Conservation (phyloP, 2,329 filamentous ascomycete genomes). For the Allantophomopsis lycopodina region DNA sequence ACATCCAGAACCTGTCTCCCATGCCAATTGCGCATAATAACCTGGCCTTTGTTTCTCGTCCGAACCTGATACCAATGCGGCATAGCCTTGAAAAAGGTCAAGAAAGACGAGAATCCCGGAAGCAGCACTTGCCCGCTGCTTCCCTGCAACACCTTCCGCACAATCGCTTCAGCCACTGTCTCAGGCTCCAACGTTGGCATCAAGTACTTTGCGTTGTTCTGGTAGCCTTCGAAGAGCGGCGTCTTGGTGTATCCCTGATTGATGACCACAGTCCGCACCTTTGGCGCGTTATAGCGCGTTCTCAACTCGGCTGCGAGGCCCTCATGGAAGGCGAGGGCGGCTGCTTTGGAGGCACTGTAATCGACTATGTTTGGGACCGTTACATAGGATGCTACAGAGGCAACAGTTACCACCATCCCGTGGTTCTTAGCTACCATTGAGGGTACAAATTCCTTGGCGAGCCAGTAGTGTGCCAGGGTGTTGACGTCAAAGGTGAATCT, state of each 20-base stretch:
- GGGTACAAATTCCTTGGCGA: constrained; percentile 54
- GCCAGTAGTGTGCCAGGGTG: constrained; percentile 51
- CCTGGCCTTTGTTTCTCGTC: constrained; percentile 25
- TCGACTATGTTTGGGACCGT: constrained; percentile 51
- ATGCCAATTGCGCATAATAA: constrained; percentile 15
- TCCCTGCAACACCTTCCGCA: constrained; percentile 42
- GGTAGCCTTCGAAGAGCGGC: constrained; percentile 42
- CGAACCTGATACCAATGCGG: constrained; percentile 50
- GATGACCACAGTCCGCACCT: constrained; percentile 52
- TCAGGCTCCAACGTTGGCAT: constrained; percentile 40
- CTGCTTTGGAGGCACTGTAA: constrained; percentile 54
- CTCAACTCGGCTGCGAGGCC: constrained; percentile 43
- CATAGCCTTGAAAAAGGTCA: constrained; percentile 32
- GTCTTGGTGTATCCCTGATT: constrained; percentile 50
- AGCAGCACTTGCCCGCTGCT: constrained; percentile 40
- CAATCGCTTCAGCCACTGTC: constrained; percentile 50
- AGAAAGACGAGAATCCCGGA: constrained; percentile 27
- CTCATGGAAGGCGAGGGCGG: constrained; percentile 54
- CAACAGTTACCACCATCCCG: constrained; percentile 60
- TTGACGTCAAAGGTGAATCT: constrained; percentile 62
- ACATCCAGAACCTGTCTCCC: constrained; percentile 18
- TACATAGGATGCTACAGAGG: constrained; percentile 47
- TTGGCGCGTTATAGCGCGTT: constrained; percentile 45
- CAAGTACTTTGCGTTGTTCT: constrained; percentile 33
- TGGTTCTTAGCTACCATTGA: constrained; percentile 49